phyloP scores from a whole-genome alignment of 495 filamentous ascomycete genomes.

The Friedmanniomyces simplex region DNA sequence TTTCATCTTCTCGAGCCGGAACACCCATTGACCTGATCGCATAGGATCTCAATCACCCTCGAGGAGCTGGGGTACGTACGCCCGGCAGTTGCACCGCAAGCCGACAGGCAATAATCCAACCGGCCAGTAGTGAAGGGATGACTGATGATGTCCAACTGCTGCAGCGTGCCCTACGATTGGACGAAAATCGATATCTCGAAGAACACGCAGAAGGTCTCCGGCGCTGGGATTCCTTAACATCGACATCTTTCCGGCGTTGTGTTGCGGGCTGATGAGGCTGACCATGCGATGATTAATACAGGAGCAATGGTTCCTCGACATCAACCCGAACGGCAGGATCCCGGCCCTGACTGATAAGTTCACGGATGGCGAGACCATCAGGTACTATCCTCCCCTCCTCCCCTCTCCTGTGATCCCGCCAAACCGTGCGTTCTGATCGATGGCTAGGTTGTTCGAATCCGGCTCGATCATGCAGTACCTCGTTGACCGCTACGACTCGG shows the following conservation, averaged over 20 bases:
- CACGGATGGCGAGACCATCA: conserved; percentile 59
- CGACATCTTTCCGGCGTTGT: too few relatives aligned
- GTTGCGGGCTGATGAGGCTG: too few relatives aligned
- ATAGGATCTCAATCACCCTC: conserved; percentile 63
- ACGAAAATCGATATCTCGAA: conserved; percentile 60
- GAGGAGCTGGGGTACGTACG: conserved; percentile 61
- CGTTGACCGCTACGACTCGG: conserved; percentile 65
- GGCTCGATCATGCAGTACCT: conserved; percentile 84
- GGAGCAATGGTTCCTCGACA: conserved; percentile 74
- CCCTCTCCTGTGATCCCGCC: too few relatives aligned
- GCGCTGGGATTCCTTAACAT: too few relatives aligned
- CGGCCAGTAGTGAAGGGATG: too few relatives aligned
- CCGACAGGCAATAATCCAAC: too few relatives aligned
- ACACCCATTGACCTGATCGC: not conserved
- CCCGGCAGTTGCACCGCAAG: not conserved
- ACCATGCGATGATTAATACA: not conserved
- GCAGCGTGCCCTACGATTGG: conserved; percentile 42
- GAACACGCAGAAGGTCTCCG: conserved; percentile 57
- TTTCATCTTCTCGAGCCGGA: not conserved
- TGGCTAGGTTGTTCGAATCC: conserved; percentile 58
- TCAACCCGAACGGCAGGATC: conserved; percentile 93
- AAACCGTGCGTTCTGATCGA: too few relatives aligned
- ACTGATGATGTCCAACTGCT: not conserved
- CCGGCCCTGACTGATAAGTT: conserved; percentile 71
- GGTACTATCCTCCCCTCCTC: too few relatives aligned